Conservation (phyloP, 345 rosid genomes). For the Conringia planisiliqua region DNA sequence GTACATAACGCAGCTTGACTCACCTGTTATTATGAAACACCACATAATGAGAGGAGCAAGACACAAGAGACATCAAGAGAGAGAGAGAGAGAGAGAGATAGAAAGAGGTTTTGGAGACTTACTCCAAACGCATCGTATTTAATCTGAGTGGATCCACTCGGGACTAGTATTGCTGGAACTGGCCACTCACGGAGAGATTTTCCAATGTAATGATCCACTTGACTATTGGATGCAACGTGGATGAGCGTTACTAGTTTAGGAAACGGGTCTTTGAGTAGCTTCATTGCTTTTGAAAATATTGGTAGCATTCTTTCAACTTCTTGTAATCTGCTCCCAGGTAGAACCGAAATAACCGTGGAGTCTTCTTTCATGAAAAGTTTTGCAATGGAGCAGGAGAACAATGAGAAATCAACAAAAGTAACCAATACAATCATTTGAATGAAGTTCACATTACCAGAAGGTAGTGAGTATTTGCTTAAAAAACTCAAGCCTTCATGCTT, state of each 20-base stretch:
- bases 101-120: conserved; percentile 31
- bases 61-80: neutral
- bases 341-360: conserved; percentile 62
- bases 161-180: conserved; percentile 62
- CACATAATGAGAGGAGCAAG: neutral
- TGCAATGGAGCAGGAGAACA: neutral
- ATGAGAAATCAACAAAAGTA: conserved; percentile 9
- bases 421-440: neutral
- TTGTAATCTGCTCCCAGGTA: conserved; percentile 95
- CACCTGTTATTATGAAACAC: conserved; percentile 48
- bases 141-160: conserved; percentile 56
- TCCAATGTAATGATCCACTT: conserved; percentile 53
- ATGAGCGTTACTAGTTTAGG: conserved; percentile 51
- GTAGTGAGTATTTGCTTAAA: conserved; percentile 37
- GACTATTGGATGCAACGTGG: conserved; percentile 75
- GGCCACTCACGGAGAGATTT: conserved; percentile 58
- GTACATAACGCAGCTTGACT: conserved; percentile 84
- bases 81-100: neutral
- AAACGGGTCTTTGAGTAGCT: conserved; percentile 48
- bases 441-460: conserved; percentile 50
- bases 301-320: conserved; percentile 90
- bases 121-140: conserved; percentile 79
- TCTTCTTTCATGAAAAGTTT: conserved; percentile 40
- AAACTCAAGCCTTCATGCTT: conserved; percentile 52
- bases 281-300: conserved; percentile 54